phyloP scores from a whole-genome alignment of 2,329 filamentous ascomycete species.

The Diaporthe eres region DNA sequence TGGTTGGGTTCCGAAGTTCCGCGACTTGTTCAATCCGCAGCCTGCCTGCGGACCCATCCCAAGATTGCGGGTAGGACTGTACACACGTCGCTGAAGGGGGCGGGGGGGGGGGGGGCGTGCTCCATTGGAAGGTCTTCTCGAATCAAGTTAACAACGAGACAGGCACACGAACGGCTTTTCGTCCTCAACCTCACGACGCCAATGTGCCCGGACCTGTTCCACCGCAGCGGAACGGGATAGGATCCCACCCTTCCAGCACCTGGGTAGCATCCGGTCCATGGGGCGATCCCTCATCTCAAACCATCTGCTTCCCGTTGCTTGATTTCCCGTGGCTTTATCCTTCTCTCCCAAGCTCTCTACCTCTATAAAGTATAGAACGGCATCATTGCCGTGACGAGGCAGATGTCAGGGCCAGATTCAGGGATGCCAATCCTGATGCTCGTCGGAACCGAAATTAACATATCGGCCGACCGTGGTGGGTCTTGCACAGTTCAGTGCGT shows the following conservation, averaged over 20 bases:
- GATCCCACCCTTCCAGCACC: not conserved
- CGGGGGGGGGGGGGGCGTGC: too few relatives aligned
- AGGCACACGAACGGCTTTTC: not conserved
- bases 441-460: slow-evolving; percentile 32
- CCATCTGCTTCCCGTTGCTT: slow-evolving; percentile 7
- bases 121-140: not conserved
- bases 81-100: not conserved
- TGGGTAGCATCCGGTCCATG: not conserved
- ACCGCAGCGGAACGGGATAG: slow-evolving; percentile 11
- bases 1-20: slow-evolving; percentile 27
- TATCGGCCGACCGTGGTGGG: slow-evolving; percentile 34
- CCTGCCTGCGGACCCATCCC: slow-evolving; percentile 3
- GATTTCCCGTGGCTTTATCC: not conserved
- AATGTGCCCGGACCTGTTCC: not conserved
- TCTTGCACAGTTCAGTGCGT: slow-evolving; percentile 16
- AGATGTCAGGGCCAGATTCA: slow-evolving; percentile 6
- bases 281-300: not conserved
- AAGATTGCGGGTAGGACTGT: slow-evolving; percentile 1
- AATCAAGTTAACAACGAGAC: not conserved
- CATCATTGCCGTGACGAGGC: not conserved
- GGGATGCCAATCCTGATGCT: slow-evolving; percentile 27
- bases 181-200: not conserved
- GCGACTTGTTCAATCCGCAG: slow-evolving; percentile 1
- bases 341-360: not conserved
- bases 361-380: not conserved